Evolutionary conservation across 768 basidiomycete genomes (phyloP).

Genomic region (Cyathus striatus): DNA sequence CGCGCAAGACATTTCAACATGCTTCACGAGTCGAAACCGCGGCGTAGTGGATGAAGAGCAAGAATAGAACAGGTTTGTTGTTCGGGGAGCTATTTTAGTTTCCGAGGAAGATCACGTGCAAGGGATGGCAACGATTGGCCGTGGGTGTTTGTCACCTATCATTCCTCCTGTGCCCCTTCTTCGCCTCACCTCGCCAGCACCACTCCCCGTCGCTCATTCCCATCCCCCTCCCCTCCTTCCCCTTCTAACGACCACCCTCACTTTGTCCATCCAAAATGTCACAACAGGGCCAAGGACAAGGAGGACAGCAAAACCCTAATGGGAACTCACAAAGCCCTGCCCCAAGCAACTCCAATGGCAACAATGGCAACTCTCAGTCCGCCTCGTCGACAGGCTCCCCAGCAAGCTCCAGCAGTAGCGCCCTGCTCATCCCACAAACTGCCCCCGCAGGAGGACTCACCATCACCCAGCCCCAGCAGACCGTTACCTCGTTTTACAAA

Average conservation of each 20-base stretch:
- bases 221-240: not conserved
- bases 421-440: constrained; percentile 35
- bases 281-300: not conserved
- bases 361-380: not conserved
- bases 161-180: not conserved
- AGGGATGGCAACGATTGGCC: not conserved
- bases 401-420: not conserved
- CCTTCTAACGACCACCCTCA: not conserved
- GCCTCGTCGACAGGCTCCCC: not conserved
- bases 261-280: not conserved
- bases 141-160: not conserved
- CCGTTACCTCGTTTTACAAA: constrained; percentile 84
- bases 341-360: not conserved
- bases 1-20: too few relatives aligned
- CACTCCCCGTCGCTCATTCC: not conserved
- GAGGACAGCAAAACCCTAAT: too few relatives aligned
- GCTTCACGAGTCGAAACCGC: too few relatives aligned
- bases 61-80: not conserved
- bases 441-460: constrained; percentile 61
- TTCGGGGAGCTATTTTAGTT: not conserved
- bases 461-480: constrained; percentile 78
- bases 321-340: too few relatives aligned
- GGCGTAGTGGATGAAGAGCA: not conserved
- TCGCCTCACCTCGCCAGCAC: not conserved
- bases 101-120: not conserved